Conservation (phyloP, 1,284 basidiomycete species). For the Apiotrichum brassicae region DNA sequence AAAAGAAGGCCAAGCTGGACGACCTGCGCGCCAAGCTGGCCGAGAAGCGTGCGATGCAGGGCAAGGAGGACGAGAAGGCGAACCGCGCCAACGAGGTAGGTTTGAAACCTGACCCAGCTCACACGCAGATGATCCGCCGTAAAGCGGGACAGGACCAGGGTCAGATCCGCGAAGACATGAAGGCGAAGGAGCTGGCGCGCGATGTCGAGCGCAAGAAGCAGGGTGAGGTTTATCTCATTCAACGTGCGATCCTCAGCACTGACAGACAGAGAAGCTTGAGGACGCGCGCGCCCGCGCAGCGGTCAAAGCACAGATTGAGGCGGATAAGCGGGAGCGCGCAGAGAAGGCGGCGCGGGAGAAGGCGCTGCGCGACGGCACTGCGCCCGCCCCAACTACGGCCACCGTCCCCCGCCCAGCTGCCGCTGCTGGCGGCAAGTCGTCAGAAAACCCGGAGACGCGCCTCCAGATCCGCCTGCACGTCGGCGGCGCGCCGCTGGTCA, state of each 20-base stretch:
- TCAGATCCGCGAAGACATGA: constrained; percentile 67
- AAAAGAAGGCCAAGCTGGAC: constrained; percentile 73
- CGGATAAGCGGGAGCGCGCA: constrained; percentile 80
- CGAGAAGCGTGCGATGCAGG: constrained; percentile 59
- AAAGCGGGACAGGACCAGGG: constrained; percentile 78
- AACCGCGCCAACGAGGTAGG: constrained; percentile 63
- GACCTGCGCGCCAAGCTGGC: constrained; percentile 73
- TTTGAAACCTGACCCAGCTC: constrained; percentile 2
- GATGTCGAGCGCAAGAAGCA: constrained; percentile 70
- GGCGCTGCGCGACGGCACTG: constrained; percentile 68
- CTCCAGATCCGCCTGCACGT: constrained; percentile 71
- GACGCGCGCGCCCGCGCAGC: constrained; percentile 76
- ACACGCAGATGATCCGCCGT: constrained; percentile 55
- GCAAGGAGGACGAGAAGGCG: constrained; percentile 64
- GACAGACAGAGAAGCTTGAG: constrained; percentile 66
- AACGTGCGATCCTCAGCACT: neutral
- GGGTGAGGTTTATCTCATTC: constrained; percentile 50
- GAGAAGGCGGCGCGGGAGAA: constrained; percentile 82
- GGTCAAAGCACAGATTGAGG: constrained; percentile 86
- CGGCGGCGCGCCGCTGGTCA: constrained; percentile 71
- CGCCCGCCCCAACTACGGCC: constrained; percentile 41
- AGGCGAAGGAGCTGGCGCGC: constrained; percentile 69
- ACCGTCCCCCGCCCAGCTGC: constrained; percentile 28
- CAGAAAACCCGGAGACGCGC: constrained; percentile 73
- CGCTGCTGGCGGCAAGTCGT: constrained; percentile 53